Base-by-base conservation (phyloP, 2,329 filamentous ascomycete genomes). In the Aureobasidium sp. region DNA sequence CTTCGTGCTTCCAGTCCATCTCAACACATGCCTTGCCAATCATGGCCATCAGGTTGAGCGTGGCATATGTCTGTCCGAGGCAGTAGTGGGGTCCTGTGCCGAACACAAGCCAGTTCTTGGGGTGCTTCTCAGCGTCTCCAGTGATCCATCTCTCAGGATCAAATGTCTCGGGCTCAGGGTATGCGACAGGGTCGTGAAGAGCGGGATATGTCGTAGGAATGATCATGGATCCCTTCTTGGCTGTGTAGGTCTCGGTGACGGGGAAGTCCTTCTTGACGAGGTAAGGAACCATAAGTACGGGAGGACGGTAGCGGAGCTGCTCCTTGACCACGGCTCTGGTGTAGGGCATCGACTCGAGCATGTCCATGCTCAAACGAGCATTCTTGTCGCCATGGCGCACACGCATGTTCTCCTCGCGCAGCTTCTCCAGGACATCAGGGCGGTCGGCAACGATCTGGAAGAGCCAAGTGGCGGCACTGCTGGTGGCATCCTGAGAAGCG, bases 41-140 rank as follows among this genome's bases (percentile, higher is more conserved):
- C 82, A 96, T 89, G 50, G 90, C 84, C 71, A 90, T 93, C 69
- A 99, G 79, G 76, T 96, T 96, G 64, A 91, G 81, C 74, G 90
- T 87, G 9, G 91, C 94, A 71, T 97, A 99, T 48, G 87, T 87
- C 79, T 97, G 93, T 58, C 93, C 94, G 37, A 97, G 82, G 75
- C 94, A 99, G 80, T 97, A 96, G 78, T 97, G 94, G 68, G 94
- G 90, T 8, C 94, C 94, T 29, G 64, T 64, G 70, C 94, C 94
- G 69, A 99, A 97, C n/a, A 97, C 92, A 57, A 99, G 82, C 81
- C 87, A 97, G 80, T 97, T 99, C 87, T 97, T 97, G 72, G 87
- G 88, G 67, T 93, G 88, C 74, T 88, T 85, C 75, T 96, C 92
- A 11, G 93, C 94, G 68, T 92, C 89, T 63, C 93, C 94, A 2